These are phyloP conservation scores for Malassezia dermatis DNA, from an alignment of 1,284 basidiomycete species.

Conservation along the genomic window DNA sequence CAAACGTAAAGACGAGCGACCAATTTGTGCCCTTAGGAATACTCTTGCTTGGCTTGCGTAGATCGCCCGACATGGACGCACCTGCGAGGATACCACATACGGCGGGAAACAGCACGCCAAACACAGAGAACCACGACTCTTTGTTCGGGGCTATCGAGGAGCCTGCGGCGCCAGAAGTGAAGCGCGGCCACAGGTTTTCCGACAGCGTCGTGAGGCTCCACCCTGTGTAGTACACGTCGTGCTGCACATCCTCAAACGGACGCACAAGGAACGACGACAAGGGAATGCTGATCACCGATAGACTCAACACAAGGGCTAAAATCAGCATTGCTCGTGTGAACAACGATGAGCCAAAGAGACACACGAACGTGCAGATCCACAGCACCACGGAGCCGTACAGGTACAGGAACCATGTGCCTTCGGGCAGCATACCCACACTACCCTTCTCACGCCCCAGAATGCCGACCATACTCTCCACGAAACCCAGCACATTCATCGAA, in stretches of 20 bases:
- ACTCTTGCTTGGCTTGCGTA: conserved; percentile 47
- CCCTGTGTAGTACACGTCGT: conserved; percentile 42
- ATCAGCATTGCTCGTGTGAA: conserved; percentile 40
- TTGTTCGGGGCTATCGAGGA: conserved; percentile 25
- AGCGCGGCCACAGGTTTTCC: conserved; percentile 39
- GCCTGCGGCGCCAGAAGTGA: conserved; percentile 42
- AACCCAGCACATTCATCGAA: conserved; percentile 46
- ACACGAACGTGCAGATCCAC: conserved; percentile 36
- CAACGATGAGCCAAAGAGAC: conserved; percentile 40
- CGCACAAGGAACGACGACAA: conserved; percentile 33
- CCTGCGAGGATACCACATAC: conserved; percentile 45
- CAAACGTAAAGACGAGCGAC: conserved; percentile 42
- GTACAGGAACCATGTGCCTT: conserved; percentile 42
- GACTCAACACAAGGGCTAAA: conserved; percentile 35
- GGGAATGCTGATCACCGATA: conserved; percentile 40
- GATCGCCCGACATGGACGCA: conserved; percentile 45
- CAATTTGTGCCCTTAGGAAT: conserved; percentile 48
- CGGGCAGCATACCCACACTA: conserved; percentile 29
- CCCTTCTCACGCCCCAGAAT: conserved; percentile 34
- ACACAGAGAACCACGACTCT: conserved; percentile 42
- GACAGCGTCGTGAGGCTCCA: conserved; percentile 37
- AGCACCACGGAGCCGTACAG: conserved; percentile 40
- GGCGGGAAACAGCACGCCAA: conserved; percentile 46
- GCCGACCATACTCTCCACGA: conserved; percentile 43
- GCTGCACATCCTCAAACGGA: conserved; percentile 38